Conservation (phyloP, 306 rosid genomes). For the Hippophae tibetana region DNA sequence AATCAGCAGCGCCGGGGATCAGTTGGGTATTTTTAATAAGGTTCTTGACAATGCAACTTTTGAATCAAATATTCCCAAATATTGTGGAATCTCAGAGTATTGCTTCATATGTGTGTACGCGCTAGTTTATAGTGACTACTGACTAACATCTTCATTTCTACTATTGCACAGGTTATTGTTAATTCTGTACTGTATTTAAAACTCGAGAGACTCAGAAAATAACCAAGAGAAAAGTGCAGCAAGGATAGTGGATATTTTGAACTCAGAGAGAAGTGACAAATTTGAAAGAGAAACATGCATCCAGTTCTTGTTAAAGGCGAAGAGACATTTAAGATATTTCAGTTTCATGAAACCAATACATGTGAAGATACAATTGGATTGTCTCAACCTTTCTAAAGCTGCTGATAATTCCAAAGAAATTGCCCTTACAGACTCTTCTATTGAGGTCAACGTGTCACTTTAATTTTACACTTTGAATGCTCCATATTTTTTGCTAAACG, state of each 20-base stretch:
- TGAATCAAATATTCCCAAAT: no score
- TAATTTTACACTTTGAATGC: constrained; percentile 12
- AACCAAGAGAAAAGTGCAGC: no score
- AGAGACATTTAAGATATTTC: constrained; percentile 60
- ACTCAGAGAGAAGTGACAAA: constrained; percentile 6
- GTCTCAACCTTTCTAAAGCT: constrained; percentile 60
- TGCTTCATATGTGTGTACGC: not conserved
- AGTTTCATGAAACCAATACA: constrained; percentile 61
- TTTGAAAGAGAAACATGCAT: constrained; percentile 41
- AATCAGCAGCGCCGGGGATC: not conserved
- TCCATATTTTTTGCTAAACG: not conserved
- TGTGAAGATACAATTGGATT: constrained; percentile 50
- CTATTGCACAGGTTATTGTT: no score
- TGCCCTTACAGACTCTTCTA: constrained; percentile 46
- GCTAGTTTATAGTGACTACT: not conserved
- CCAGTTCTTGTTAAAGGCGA: constrained; percentile 39
- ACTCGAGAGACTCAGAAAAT: no score
- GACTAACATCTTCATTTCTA: no score
- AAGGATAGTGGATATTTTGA: no score
- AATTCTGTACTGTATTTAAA: no score
- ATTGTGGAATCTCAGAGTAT: no score
- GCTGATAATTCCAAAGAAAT: constrained; percentile 44
- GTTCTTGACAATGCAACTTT: no score
- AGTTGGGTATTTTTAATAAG: not conserved
- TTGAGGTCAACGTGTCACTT: constrained; percentile 51